These are phyloP conservation scores for Podosphaera leucotricha DNA, from an alignment of 2,329 filamentous ascomycete species.

Conservation along the genomic window DNA sequence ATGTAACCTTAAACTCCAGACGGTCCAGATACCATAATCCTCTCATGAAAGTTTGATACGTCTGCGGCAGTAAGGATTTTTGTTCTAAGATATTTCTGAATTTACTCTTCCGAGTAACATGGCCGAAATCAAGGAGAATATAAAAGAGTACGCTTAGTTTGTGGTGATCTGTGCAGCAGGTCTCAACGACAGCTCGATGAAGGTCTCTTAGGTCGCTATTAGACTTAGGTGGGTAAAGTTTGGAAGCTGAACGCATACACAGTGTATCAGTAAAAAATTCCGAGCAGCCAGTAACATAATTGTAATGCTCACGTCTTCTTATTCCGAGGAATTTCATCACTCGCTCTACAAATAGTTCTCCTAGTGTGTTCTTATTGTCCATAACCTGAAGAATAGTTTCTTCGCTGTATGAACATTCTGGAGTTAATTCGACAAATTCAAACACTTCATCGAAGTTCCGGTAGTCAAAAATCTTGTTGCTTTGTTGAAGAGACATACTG, in stretches of 20 bases:
- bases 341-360: slow-evolving; percentile 60
- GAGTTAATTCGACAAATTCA: slow-evolving; percentile 28
- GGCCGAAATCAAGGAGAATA: slow-evolving; percentile 48
- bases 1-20: slow-evolving; percentile 36
- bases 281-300: not conserved
- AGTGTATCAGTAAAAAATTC: not conserved
- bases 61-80: slow-evolving; percentile 42
- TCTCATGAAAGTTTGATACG: slow-evolving; percentile 60
- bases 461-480: slow-evolving; percentile 32
- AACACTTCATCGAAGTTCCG: slow-evolving; percentile 48
- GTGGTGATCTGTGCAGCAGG: slow-evolving; percentile 43
- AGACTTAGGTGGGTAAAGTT: slow-evolving; percentile 51
- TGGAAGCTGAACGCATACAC: slow-evolving; percentile 21
- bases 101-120: slow-evolving; percentile 19
- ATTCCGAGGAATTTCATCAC: slow-evolving; percentile 48
- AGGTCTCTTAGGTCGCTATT: slow-evolving; percentile 43
- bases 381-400: slow-evolving; percentile 38
- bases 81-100: slow-evolving; percentile 33
- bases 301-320: slow-evolving; percentile 30
- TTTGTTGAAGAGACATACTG: not conserved
- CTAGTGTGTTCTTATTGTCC: slow-evolving; percentile 39
- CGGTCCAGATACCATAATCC: slow-evolving; percentile 64
- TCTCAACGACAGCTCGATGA: slow-evolving; percentile 44
- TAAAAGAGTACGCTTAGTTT: slow-evolving; percentile 72
- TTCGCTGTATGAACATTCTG: slow-evolving; percentile 37